Evolutionary conservation across 768 basidiomycete species (phyloP), one percentile per base, ranked within the genome.

Genomic region (Tylopilus sp.): DNA sequence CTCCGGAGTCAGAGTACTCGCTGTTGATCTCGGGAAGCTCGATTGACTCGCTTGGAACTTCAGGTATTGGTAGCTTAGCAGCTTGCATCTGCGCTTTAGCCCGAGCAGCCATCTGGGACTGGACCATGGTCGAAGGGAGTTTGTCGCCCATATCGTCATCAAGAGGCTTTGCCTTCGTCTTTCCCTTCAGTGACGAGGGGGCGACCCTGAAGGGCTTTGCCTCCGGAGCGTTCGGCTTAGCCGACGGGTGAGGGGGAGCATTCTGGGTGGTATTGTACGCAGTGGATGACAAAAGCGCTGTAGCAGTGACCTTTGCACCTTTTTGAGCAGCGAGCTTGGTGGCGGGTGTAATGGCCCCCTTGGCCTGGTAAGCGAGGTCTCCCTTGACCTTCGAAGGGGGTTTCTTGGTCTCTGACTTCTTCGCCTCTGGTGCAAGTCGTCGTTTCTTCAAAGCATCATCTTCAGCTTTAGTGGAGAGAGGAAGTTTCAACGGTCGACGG

Each of bases 1-100:
- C 92, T 40, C 93, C 95, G 5, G 94, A 97, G 69, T 95, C 91
- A 6, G 94, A 97, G 69, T 98, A 98, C 62, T 98, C 95, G 71
- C 90, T 93, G 61, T 93, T 88, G 63, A 97, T 93, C 41, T 98
- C 95, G 0, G 95, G 95, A 17, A 99, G 75, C 61, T 94, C 93
- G 59, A 95, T 91, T 64, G 78, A 83, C 73, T 93, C 88, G 64
- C 84, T 88, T 17, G 83, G 70, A 50, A 85, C 67, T 3, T 72
- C 65, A 10, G 81, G 78, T 33, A 71, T 65, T 33, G 73, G 70
- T 48, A 79, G 75, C 39, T 69, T 67, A 13, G 81, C 77, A 22
- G 85, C 84, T 52, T 83, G 77, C 48, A 86, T 70, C 57, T 86
- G 82, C 25, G 85, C 79, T 63, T 83, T 82, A 21, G 80, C 80